Evolutionary conservation across 371 early-diverging fungal genomes (phyloP).

Genomic region (Capillidium rhysosporum): DNA sequence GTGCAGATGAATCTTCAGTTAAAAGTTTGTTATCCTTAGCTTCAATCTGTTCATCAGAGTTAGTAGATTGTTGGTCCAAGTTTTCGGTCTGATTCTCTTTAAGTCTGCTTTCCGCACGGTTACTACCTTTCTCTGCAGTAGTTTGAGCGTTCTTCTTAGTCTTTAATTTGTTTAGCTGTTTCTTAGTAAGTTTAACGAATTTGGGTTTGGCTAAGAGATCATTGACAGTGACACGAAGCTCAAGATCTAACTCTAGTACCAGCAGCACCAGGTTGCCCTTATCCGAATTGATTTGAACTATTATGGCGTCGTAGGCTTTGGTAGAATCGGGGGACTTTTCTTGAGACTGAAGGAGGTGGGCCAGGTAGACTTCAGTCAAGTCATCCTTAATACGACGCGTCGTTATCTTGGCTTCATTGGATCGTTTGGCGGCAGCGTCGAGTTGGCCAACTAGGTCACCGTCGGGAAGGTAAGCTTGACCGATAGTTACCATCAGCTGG

Average conservation of each 20-base stretch:
- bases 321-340: too few species aligned
- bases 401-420: constrained; percentile 61
- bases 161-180: not conserved
- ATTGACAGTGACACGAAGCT: not conserved
- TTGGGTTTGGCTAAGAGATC: not conserved
- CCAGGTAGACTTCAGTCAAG: constrained; percentile 48
- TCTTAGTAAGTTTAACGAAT: not conserved
- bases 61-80: not conserved
- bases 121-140: not conserved
- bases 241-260: not conserved
- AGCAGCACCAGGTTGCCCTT: not conserved
- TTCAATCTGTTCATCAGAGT: too few species aligned
- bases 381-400: constrained; percentile 72
- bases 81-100: not conserved
- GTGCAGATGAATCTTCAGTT: too few species aligned
- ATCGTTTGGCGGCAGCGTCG: constrained; percentile 33
- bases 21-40: too few species aligned
- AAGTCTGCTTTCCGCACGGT: not conserved
- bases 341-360: constrained; percentile 26
- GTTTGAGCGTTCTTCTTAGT: not conserved
- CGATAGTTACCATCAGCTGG: constrained; percentile 33
- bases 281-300: not conserved
- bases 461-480: not conserved
- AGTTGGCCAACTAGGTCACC: constrained; percentile 11
- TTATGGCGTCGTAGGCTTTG: not conserved